Percentiles rank a stretch among this genome's conserved stretches.
These are phyloP conservation scores for Pyrus communis DNA, from an alignment of 306 rosid species.

Conservation along the genomic window DNA sequence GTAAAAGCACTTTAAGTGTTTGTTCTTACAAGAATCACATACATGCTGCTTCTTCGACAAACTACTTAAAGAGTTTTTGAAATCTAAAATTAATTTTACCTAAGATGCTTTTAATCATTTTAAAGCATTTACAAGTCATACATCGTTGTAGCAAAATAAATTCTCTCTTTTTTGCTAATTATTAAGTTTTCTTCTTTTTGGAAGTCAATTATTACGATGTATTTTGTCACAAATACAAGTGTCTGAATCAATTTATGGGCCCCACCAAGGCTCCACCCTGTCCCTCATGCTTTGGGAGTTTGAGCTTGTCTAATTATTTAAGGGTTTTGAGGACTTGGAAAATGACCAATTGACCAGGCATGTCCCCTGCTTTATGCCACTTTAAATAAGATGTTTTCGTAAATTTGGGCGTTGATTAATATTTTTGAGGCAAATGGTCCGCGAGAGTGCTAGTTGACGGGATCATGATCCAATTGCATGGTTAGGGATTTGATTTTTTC, in stretches of 20 bases:
- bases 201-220: constrained; percentile 30
- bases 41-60: too few relatives aligned
- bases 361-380: not conserved
- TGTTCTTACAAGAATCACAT: too few relatives aligned
- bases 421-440: constrained; percentile 10
- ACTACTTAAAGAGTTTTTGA: too few relatives aligned
- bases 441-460: constrained; percentile 6
- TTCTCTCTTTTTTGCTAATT: not conserved
- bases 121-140: too few relatives aligned
- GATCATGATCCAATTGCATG: constrained; percentile 10
- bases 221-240: constrained; percentile 28
- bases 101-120: too few relatives aligned
- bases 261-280: constrained; percentile 23
- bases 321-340: constrained; percentile 6
- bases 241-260: constrained; percentile 32
- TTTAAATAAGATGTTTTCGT: not conserved
- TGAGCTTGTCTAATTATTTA: not conserved
- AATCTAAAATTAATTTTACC: too few relatives aligned
- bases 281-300: constrained; percentile 25
- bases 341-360: constrained; percentile 4
- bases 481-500: not conserved
- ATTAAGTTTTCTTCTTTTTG: not conserved
- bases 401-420: constrained; percentile 8
- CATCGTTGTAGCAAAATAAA: too few relatives aligned
- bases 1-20: too few relatives aligned